Evolutionary conservation across 139 green algal genomes (phyloP).

Genomic region (Haematococcus lacustris): DNA sequence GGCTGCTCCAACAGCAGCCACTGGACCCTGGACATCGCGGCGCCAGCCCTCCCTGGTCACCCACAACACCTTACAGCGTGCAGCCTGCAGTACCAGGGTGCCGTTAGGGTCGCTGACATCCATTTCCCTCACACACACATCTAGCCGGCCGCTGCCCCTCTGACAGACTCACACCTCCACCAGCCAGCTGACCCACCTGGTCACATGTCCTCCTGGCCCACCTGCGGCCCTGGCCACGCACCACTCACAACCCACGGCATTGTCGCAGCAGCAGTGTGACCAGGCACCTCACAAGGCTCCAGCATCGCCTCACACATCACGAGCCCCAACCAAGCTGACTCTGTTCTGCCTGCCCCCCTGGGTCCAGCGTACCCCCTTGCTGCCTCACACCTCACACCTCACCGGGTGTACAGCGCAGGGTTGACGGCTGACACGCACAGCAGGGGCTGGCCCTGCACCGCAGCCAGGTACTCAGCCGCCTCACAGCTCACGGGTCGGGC

Average conservation of each 20-base stretch:
- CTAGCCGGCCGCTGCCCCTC: no score
- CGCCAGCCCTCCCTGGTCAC: not conserved
- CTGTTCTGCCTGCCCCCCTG: not conserved
- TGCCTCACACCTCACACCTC: no score
- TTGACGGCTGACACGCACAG: slow-evolving; percentile 46
- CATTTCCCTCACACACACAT: no score
- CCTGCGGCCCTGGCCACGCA: not conserved
- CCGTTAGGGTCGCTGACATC: no score
- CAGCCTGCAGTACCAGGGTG: not conserved
- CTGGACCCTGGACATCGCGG: not conserved
- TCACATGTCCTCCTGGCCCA: no score
- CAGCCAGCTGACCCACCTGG: no score
- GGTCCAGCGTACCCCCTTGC: not conserved
- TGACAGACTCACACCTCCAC: no score
- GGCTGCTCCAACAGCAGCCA: not conserved
- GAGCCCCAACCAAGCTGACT: not conserved
- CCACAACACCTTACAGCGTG: not conserved
- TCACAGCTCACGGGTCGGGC: slow-evolving; percentile 22
- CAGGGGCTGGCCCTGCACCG: slow-evolving; percentile 40
- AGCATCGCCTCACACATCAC: not conserved
- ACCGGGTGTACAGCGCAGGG: slow-evolving; percentile 30
- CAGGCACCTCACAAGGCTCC: not conserved
- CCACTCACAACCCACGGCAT: not conserved
- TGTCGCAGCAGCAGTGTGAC: not conserved
- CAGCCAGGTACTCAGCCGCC: slow-evolving; percentile 35